Conservation (phyloP, 2,329 filamentous ascomycete species). For the Lecanicillium sp. region DNA sequence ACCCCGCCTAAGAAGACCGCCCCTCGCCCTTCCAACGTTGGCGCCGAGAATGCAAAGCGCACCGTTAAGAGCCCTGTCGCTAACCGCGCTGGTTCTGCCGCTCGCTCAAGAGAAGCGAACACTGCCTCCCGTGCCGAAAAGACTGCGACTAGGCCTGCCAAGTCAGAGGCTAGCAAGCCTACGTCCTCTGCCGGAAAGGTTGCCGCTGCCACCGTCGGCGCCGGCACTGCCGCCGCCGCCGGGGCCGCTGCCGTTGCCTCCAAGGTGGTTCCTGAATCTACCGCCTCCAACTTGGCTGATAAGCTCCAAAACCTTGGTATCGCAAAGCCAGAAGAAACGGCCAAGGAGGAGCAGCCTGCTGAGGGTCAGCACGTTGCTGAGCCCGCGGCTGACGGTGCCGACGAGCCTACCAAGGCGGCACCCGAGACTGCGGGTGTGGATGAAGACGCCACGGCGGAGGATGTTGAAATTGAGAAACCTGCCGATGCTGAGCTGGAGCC, state of each 20-base stretch:
- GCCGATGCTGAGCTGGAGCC: not conserved
- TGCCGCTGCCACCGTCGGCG: not conserved
- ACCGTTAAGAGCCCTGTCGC: slow-evolving; percentile 20
- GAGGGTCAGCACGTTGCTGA: slow-evolving; percentile 6
- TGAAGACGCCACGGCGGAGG: not conserved
- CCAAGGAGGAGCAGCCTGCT: not conserved
- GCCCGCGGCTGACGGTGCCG: slow-evolving; percentile 6
- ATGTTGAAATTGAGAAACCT: not conserved
- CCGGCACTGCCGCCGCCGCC: not conserved
- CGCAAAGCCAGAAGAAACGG: not conserved
- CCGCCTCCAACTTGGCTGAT: slow-evolving; percentile 2
- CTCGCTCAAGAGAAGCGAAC: slow-evolving; percentile 6
- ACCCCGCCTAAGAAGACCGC: slow-evolving; percentile 43
- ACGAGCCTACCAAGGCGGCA: not conserved
- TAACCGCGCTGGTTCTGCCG: slow-evolving; percentile 9
- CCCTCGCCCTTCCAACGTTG: not conserved
- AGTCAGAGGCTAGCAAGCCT: slow-evolving; percentile 1
- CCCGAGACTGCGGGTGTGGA: slow-evolving; percentile 4
- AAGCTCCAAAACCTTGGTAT: slow-evolving; percentile 4
- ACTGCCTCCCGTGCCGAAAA: slow-evolving; percentile 6
- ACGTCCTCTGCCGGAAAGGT: not conserved
- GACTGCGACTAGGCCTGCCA: not conserved
- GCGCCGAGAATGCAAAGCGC: slow-evolving; percentile 10
- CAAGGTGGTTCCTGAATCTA: not conserved
- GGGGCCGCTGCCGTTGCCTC: not conserved